A percentile compares a stretch with the other conserved stretches of the same genome.
Conservation (phyloP, 2,329 filamentous ascomycete genomes). For the Chaetomiaceae sp. region DNA sequence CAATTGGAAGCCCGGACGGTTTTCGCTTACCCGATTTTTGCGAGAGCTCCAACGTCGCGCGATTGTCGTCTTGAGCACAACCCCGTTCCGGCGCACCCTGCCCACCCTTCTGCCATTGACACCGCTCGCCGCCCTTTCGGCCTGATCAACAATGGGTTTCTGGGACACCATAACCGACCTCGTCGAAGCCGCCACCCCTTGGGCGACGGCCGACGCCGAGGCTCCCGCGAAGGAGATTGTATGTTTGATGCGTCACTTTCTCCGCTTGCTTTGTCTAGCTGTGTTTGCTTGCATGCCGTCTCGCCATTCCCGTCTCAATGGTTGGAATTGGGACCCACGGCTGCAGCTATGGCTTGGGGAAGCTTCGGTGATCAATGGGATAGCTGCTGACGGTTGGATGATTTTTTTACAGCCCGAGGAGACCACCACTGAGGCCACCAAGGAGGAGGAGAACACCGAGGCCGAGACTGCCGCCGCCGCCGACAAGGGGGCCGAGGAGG, state of each 20-base stretch:
- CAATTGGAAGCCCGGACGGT: constrained; percentile 60
- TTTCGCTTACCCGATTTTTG: constrained; percentile 46
- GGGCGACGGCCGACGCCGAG: constrained; percentile 61
- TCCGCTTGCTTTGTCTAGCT: background rate
- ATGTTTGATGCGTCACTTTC: constrained; percentile 20
- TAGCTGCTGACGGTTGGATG: constrained; percentile 6
- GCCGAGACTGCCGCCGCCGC: constrained; percentile 36
- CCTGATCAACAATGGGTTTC: constrained; percentile 57
- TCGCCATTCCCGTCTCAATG: background rate
- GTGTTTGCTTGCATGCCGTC: background rate
- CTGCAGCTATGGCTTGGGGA: background rate
- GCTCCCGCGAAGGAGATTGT: constrained; percentile 59
- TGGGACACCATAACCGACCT: constrained; percentile 62
- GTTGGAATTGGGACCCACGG: background rate
- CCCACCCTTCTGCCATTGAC: constrained; percentile 26
- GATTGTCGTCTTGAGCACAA: constrained; percentile 20
- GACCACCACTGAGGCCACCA: constrained; percentile 31
- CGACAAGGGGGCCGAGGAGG: constrained; percentile 45
- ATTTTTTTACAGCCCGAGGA: constrained; percentile 34
- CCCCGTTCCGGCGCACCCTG: constrained; percentile 25
- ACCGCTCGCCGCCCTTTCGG: constrained; percentile 22
- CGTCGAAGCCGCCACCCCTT: constrained; percentile 61
- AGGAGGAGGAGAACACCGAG: constrained; percentile 20
- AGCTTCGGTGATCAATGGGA: background rate
- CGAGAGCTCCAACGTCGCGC: constrained; percentile 32